phyloP scores from a whole-genome alignment of 768 basidiomycete species.

The Coprinopsis strossmayeri region DNA sequence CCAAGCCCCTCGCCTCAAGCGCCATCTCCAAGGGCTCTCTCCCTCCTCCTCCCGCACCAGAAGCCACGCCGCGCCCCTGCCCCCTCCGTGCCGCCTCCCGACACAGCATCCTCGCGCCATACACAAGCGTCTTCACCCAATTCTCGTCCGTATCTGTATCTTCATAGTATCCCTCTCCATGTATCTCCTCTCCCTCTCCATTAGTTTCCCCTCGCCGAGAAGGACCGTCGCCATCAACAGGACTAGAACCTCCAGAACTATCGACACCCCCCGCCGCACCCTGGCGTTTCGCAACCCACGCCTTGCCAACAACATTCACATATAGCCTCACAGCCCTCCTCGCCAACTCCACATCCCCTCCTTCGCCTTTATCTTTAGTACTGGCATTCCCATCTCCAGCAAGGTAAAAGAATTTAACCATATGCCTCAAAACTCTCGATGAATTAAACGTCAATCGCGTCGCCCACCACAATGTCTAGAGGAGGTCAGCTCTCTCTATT shows the following conservation, averaged over 20 bases:
- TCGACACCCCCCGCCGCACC: conserved; percentile 45
- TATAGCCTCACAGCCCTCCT: conserved; percentile 77
- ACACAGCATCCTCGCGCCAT: conserved; percentile 75
- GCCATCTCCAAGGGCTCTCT: conserved; percentile 39
- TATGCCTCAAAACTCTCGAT: conserved; percentile 76
- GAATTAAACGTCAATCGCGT: conserved; percentile 93
- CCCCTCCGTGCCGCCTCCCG: conserved; percentile 28
- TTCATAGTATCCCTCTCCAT: conserved; percentile 16
- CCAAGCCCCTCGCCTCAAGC: conserved; percentile 51
- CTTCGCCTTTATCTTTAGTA: neutral
- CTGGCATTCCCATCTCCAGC: conserved; percentile 51
- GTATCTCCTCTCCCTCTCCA: neutral
- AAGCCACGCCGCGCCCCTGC: neutral
- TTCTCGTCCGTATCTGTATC: conserved; percentile 59
- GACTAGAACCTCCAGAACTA: conserved; percentile 38
- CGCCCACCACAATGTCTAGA: conserved; percentile 87
- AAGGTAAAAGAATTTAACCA: conserved; percentile 66
- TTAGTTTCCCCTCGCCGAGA: neutral
- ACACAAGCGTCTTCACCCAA: conserved; percentile 75
- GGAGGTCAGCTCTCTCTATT: too few species aligned
- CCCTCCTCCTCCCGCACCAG: conserved; percentile 27
- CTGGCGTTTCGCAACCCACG: conserved; percentile 54
- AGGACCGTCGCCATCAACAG: neutral
- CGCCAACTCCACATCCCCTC: conserved; percentile 24
- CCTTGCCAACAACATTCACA: conserved; percentile 77